Base-by-base conservation (phyloP, 2,329 filamentous ascomycete species). In the Alternaria atra region DNA sequence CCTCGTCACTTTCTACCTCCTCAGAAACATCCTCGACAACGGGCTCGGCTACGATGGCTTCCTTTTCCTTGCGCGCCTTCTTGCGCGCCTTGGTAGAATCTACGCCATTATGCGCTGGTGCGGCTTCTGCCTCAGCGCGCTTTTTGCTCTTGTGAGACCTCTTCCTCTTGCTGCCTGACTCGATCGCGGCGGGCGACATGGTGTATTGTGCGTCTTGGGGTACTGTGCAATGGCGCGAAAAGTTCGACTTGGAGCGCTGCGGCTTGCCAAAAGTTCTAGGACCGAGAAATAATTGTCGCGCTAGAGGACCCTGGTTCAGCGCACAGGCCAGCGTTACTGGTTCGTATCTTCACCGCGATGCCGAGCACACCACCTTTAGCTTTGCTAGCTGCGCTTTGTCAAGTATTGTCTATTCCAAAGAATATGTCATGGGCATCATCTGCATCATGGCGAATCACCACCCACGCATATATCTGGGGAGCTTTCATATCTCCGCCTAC, bases 81-180 rank as follows among this genome's bases (percentile, higher is more conserved):
- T 68, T 78, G 32, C 55, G 64, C 51, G 67, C 69, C 3, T 74
- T 76, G 60, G 77, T 77, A 59, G 79, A 73, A 46, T 65, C 64
- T 48, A 71, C 64, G 23, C 47, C 53, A 60, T 52, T 52, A 42
- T 60, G 53, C 58, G 47, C 58, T 40, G 69, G 67, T n/a, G 67
- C 53, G 25, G 63, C 66, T 17, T 53, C 66, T 29, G 55, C 60
- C 29, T 73, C 73, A 10, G 76, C 75, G 27, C 69, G 66, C 56
- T 73, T 72, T 52, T 79, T 74, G 69, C 70, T 73, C 61, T 74
- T 77, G 67, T 83, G 81, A 73, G 82, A 84, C 66, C 82, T 74
- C 77, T 84, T 84, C 53, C 81, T 79, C 74, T 84, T 84, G 60
- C 80, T 82, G 8, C 53, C 55, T 54, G 76, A 74, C 25, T 80